Conservation (phyloP, 176 grass and related monocot species). For the Metroxylon sagu region DNA sequence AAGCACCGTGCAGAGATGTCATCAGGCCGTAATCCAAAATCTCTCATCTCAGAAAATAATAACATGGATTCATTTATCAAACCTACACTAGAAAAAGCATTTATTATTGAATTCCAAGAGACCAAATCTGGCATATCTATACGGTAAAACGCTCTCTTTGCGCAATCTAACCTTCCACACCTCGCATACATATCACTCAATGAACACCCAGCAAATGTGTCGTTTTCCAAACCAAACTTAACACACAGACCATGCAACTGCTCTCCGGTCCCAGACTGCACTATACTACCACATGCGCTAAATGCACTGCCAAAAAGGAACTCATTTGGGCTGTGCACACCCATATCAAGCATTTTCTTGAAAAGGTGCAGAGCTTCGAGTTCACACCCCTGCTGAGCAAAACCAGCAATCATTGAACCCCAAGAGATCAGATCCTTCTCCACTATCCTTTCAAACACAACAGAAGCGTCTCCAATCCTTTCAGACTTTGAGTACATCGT, state of each 20-base stretch:
- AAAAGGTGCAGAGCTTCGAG: slow-evolving; percentile 11
- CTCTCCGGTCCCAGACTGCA: neutral
- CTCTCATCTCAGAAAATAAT: slow-evolving; percentile 18
- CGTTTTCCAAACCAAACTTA: slow-evolving; percentile 12
- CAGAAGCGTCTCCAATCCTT: slow-evolving; percentile 4
- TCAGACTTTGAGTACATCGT: slow-evolving; percentile 16
- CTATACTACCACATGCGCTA: slow-evolving; percentile 11
- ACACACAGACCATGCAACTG: slow-evolving; percentile 18
- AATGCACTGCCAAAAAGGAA: slow-evolving; percentile 27
- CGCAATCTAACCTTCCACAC: slow-evolving; percentile 18
- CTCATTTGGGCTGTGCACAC: slow-evolving; percentile 9
- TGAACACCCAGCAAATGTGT: slow-evolving; percentile 24
- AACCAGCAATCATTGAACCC: slow-evolving; percentile 16
- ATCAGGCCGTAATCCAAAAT: slow-evolving; percentile 9
- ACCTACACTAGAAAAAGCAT: slow-evolving; percentile 13
- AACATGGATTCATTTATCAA: slow-evolving; percentile 4
- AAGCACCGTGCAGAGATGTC: slow-evolving; percentile 18
- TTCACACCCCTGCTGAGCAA: slow-evolving; percentile 19
- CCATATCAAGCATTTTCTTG: slow-evolving; percentile 1
- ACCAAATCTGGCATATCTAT: slow-evolving; percentile 25
- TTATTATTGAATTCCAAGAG: slow-evolving; percentile 23
- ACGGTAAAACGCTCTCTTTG: slow-evolving; percentile 5
- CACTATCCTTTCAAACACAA: slow-evolving; percentile 12
- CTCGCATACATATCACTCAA: slow-evolving; percentile 26
- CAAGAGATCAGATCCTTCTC: slow-evolving; percentile 23